phyloP scores from a whole-genome alignment of 805 yeast species.

The Hanseniaspora vineae region DNA sequence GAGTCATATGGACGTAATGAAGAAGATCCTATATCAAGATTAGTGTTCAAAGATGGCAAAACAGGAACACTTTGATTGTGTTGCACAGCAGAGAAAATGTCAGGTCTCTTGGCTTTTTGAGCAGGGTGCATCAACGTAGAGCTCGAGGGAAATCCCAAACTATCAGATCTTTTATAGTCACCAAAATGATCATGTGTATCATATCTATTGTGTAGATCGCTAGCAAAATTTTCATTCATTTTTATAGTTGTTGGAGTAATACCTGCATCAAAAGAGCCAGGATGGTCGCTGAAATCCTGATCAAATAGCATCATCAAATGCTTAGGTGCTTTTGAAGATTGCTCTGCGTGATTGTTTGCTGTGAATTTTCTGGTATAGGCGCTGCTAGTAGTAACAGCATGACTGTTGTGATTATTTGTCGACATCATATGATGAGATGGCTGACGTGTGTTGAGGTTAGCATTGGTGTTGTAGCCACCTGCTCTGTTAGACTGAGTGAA shows the following conservation, averaged over 20 bases:
- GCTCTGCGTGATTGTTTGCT: neutral
- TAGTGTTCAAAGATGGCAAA: slow-evolving; percentile 18
- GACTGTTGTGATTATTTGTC: neutral
- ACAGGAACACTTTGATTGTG: slow-evolving; percentile 20
- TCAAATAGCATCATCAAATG: slow-evolving; percentile 62
- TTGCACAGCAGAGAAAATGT: neutral
- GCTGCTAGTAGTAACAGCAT: neutral
- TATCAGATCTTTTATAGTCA: neutral
- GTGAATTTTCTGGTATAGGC: neutral
- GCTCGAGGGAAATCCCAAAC: neutral
- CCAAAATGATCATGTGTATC: too few relatives aligned
- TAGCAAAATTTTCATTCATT: too few relatives aligned
- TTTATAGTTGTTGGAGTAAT: slow-evolving; percentile 4
- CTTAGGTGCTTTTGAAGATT: slow-evolving; percentile 44
- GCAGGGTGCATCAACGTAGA: neutral
- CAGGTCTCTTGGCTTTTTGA: neutral
- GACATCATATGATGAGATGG: neutral
- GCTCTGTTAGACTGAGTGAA: neutral
- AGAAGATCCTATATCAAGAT: slow-evolving; percentile 6
- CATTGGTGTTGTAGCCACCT: neutral
- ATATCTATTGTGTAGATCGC: too few relatives aligned
- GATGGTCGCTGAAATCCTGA: slow-evolving; percentile 17
- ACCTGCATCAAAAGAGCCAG: too few relatives aligned
- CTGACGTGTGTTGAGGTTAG: neutral
- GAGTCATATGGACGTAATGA: neutral